Percentiles rank a stretch among this genome's conserved stretches.
These are phyloP conservation scores for Exophiala alcalophila DNA, from an alignment of 2,329 filamentous ascomycete species.

Conservation along the genomic window DNA sequence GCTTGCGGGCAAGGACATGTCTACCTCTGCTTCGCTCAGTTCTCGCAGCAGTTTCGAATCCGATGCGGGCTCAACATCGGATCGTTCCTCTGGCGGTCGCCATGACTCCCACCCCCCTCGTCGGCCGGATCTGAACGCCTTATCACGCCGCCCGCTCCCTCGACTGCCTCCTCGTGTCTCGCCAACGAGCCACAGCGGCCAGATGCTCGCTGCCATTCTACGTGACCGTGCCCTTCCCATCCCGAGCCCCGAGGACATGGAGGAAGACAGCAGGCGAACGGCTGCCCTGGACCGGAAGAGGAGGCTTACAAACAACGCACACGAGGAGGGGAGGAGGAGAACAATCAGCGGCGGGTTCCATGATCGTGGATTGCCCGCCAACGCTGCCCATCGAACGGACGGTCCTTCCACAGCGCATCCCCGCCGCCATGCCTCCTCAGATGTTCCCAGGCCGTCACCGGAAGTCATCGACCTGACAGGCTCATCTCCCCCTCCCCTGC, in stretches of 20 bases:
- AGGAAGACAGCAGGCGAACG: constrained; percentile 25
- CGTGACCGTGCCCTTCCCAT: constrained; percentile 20
- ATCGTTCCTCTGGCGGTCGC: constrained; percentile 1
- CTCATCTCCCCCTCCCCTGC: constrained; percentile 31
- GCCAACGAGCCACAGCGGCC: constrained; percentile 7
- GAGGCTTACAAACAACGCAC: constrained; percentile 39
- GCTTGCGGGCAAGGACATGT: constrained; percentile 12
- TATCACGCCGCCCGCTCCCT: constrained; percentile 8
- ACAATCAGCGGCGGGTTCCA: constrained; percentile 26
- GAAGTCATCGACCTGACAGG: constrained; percentile 31
- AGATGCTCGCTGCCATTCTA: constrained; percentile 11
- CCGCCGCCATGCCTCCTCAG: constrained; percentile 17
- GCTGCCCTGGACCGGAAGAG: constrained; percentile 41
- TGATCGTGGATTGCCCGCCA: constrained; percentile 19
- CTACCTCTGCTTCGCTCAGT: constrained; percentile 17
- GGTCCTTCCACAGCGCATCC: constrained; percentile 35
- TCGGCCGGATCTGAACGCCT: constrained; percentile 5
- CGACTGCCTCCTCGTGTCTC: constrained; percentile 5
- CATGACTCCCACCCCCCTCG: constrained; percentile 7
- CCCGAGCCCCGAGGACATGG: constrained; percentile 18
- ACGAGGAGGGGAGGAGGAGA: constrained; percentile 33
- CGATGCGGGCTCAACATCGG: constrained; percentile 4
- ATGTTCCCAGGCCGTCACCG: constrained; percentile 3
- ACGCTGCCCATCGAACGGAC: constrained; percentile 18
- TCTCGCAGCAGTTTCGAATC: constrained; percentile 15